These are phyloP conservation scores for Rugonectria rugulosa DNA, from an alignment of 2,329 filamentous ascomycete genomes.

Conservation along the genomic window DNA sequence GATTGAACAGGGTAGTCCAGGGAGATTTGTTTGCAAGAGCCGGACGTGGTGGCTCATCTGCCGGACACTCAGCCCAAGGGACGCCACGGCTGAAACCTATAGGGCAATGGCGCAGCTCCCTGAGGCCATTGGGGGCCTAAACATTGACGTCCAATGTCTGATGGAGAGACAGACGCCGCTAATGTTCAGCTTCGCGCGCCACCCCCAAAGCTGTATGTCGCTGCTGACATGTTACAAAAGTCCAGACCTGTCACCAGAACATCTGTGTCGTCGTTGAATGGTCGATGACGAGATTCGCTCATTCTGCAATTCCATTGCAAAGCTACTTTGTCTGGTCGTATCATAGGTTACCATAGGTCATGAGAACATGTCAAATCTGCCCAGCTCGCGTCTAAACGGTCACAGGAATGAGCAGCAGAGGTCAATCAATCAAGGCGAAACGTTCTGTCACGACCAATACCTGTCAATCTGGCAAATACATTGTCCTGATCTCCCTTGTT, in stretches of 20 bases:
- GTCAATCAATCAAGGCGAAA: too few species aligned
- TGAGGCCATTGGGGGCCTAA: background rate
- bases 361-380: too few species aligned
- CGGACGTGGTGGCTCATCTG: background rate
- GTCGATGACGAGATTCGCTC: too few species aligned
- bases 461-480: too few species aligned
- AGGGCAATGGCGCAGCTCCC: background rate
- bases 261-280: background rate
- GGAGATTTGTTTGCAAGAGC: background rate
- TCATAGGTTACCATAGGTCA: too few species aligned
- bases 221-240: background rate
- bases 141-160: conserved; percentile 9
- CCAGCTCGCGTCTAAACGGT: too few species aligned
- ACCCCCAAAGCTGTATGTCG: background rate
- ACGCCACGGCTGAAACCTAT: conserved; percentile 15
- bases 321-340: too few species aligned
- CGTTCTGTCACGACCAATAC: too few species aligned
- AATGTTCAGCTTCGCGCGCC: conserved; percentile 13
- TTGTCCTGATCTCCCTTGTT: background rate
- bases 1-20: too few species aligned
- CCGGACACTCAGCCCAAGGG: background rate
- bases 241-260: background rate
- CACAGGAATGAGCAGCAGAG: too few species aligned
- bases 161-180: conserved; percentile 4
- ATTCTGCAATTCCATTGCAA: too few species aligned